Percentiles rank a stretch among this genome's conserved stretches.
These are phyloP conservation scores for Coemansia brasiliensis DNA, from an alignment of 192 early-diverging fungal genomes.

Conservation along the genomic window DNA sequence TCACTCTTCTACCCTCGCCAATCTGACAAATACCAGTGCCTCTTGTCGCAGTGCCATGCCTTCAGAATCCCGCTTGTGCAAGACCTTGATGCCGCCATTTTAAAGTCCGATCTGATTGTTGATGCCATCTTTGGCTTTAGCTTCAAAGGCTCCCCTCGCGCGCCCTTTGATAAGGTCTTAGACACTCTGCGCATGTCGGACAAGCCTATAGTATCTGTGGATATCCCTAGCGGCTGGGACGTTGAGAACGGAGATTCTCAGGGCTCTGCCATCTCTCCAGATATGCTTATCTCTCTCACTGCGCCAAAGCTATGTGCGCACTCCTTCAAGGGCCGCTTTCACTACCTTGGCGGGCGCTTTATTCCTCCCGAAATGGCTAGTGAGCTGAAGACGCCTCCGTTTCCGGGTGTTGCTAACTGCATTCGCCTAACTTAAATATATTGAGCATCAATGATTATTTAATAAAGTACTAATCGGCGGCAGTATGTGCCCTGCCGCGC, in stretches of 20 bases:
- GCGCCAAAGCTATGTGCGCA: slow-evolving; percentile 82
- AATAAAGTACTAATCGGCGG: slow-evolving; percentile 45
- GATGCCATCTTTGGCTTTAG: slow-evolving; percentile 94
- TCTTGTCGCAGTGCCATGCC: slow-evolving; percentile 70
- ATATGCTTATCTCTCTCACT: slow-evolving; percentile 88
- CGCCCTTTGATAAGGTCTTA: slow-evolving; percentile 62
- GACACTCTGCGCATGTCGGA: slow-evolving; percentile 8
- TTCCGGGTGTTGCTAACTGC: slow-evolving; percentile 72
- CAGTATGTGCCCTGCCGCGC: slow-evolving; percentile 12
- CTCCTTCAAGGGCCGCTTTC: slow-evolving; percentile 68
- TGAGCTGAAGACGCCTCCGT: slow-evolving; percentile 69
- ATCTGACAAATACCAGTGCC: slow-evolving; percentile 67
- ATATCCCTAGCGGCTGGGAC: slow-evolving; percentile 95
- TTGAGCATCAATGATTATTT: slow-evolving; percentile 12
- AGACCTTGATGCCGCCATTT: slow-evolving; percentile 36
- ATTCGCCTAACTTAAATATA: slow-evolving; percentile 40
- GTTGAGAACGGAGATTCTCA: slow-evolving; percentile 72
- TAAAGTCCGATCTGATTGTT: slow-evolving; percentile 65
- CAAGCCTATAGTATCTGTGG: slow-evolving; percentile 70
- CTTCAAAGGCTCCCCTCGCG: slow-evolving; percentile 74
- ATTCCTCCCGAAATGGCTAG: slow-evolving; percentile 70
- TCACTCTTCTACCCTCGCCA: slow-evolving; percentile 81
- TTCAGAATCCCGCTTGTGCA: slow-evolving; percentile 67
- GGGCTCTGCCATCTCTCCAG: slow-evolving; percentile 62
- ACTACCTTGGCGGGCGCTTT: slow-evolving; percentile 90